Evolutionary conservation across 495 filamentous ascomycete genomes (phyloP).

Genomic region (Talaromyces adpressus): DNA sequence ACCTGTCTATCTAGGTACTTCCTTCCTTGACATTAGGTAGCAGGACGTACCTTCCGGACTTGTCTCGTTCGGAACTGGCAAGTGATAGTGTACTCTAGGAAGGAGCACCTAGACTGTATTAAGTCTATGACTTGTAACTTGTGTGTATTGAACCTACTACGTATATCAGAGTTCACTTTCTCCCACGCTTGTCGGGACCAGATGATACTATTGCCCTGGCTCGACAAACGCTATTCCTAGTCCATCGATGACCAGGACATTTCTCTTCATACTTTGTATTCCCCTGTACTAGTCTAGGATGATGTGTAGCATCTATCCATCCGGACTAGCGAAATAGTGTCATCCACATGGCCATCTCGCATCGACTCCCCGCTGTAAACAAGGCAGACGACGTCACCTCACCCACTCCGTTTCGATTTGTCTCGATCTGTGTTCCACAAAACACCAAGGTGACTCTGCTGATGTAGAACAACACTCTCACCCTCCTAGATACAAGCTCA

Average conservation of each 20-base stretch:
- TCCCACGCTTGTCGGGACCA: neutral
- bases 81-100: neutral
- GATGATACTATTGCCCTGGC: neutral
- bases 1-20: neutral
- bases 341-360: neutral
- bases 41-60: no score
- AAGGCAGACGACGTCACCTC: neutral
- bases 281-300: neutral
- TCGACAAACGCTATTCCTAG: neutral
- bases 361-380: neutral
- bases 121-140: neutral
- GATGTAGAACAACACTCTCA: neutral
- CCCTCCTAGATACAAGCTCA: neutral
- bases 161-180: neutral
- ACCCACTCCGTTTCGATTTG: neutral
- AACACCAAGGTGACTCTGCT: no score
- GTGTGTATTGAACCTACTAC: neutral
- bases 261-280: neutral
- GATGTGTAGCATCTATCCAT: neutral
- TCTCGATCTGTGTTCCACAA: neutral
- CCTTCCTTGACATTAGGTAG: neutral
- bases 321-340: neutral
- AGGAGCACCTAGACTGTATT: neutral
- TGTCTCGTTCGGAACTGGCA: neutral
- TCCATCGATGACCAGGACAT: neutral